These are phyloP conservation scores for Sporothrix pseudoabietina DNA, from an alignment of 2,329 filamentous ascomycete species.

Conservation along the genomic window DNA sequence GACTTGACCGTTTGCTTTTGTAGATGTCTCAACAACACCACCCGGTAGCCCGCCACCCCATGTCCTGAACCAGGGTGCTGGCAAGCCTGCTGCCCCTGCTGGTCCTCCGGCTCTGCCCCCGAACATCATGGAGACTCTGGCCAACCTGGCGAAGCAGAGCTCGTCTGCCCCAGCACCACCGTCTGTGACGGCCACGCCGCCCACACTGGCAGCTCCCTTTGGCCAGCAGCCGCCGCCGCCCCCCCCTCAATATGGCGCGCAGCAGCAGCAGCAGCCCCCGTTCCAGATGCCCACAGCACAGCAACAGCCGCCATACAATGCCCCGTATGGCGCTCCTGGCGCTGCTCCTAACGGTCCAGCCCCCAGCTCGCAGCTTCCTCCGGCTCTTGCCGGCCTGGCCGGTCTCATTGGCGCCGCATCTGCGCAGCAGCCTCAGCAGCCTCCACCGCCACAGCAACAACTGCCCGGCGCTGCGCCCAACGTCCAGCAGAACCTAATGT, in stretches of 20 bases:
- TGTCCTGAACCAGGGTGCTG: slow-evolving; percentile 42
- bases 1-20: slow-evolving; percentile 33
- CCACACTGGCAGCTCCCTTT: slow-evolving; percentile 22
- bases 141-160: slow-evolving; percentile 78
- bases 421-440: slow-evolving; percentile 42
- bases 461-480: slow-evolving; percentile 43
- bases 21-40: slow-evolving; percentile 73
- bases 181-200: slow-evolving; percentile 38
- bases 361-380: slow-evolving; percentile 30
- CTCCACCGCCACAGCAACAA: not conserved
- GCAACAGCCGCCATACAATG: slow-evolving; percentile 37
- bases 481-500: slow-evolving; percentile 69
- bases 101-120: slow-evolving; percentile 47
- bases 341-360: slow-evolving; percentile 34
- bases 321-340: slow-evolving; percentile 41
- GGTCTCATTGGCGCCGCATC: slow-evolving; percentile 27
- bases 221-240: slow-evolving; percentile 40
- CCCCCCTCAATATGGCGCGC: slow-evolving; percentile 45
- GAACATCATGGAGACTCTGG: slow-evolving; percentile 76
- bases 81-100: slow-evolving; percentile 41
- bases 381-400: slow-evolving; percentile 27
- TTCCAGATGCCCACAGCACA: slow-evolving; percentile 42
- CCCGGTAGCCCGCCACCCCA: slow-evolving; percentile 61
- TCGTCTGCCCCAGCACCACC: slow-evolving; percentile 51
- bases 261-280: slow-evolving; percentile 46